Evolutionary conservation across 2,329 filamentous ascomycete genomes (phyloP).

Genomic region (Daldinia sp.): DNA sequence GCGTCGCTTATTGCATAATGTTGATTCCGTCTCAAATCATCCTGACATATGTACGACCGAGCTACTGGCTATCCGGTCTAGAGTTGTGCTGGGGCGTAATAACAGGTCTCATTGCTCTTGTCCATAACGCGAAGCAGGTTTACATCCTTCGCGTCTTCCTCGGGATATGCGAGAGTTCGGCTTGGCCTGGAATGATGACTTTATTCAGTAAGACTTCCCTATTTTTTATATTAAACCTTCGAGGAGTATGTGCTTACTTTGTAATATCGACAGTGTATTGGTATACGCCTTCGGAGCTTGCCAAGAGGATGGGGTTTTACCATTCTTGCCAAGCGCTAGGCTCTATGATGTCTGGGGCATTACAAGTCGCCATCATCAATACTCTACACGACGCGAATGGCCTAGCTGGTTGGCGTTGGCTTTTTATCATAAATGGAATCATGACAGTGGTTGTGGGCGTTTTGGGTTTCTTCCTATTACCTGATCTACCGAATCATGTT

Average conservation of each 20-base stretch:
- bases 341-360: slow-evolving; percentile 61
- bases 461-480: slow-evolving; percentile 58
- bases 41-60: slow-evolving; percentile 49
- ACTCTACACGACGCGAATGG: slow-evolving; percentile 59
- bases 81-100: slow-evolving; percentile 49
- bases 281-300: slow-evolving; percentile 54
- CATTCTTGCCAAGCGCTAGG: slow-evolving; percentile 61
- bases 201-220: slow-evolving; percentile 47
- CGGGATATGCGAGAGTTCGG: slow-evolving; percentile 50
- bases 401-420: slow-evolving; percentile 60
- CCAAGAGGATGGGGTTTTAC: slow-evolving; percentile 63
- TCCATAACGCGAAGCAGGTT: slow-evolving; percentile 47
- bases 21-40: slow-evolving; percentile 50
- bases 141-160: slow-evolving; percentile 53
- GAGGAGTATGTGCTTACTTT: slow-evolving; percentile 19
- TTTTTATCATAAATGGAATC: slow-evolving; percentile 65
- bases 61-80: slow-evolving; percentile 47
- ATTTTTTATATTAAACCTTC: background rate
- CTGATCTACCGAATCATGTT: slow-evolving; percentile 53
- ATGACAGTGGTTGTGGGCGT: slow-evolving; percentile 62
- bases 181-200: slow-evolving; percentile 56
- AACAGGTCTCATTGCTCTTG: slow-evolving; percentile 46
- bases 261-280: slow-evolving; percentile 48
- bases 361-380: slow-evolving; percentile 62
- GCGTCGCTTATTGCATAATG: slow-evolving; percentile 49